phyloP scores from a whole-genome alignment of 2,329 filamentous ascomycete genomes.

The Colletotrichum lupini region DNA sequence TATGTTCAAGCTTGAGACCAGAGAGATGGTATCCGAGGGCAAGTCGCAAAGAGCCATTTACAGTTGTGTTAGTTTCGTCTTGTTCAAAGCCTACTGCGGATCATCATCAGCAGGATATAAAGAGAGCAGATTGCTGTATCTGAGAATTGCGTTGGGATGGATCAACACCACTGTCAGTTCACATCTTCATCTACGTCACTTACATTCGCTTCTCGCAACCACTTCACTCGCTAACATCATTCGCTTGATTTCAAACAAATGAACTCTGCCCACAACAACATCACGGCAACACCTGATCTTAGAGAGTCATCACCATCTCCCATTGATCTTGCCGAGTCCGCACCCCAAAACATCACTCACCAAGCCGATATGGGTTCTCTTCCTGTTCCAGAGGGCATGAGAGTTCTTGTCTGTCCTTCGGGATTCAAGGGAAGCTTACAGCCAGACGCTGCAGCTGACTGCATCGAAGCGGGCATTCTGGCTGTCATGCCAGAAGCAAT shows the following conservation, averaged over 20 bases:
- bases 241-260: conserved; percentile 3
- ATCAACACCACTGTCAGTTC: neutral
- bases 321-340: neutral
- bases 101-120: conserved; percentile 5
- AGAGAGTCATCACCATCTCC: neutral
- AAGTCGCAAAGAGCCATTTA: no score
- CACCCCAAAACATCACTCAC: neutral
- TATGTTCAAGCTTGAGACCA: no score
- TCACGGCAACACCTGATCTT: neutral
- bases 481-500: conserved; percentile 54
- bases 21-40: no score
- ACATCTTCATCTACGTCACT: neutral
- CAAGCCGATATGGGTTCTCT: conserved; percentile 15
- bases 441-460: conserved; percentile 59
- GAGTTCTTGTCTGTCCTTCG: conserved; percentile 60
- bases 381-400: conserved; percentile 40
- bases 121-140: no score
- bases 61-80: no score
- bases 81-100: no score
- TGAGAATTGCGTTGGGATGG: no score
- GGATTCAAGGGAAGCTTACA: conserved; percentile 65
- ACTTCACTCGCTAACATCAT: conserved; percentile 8
- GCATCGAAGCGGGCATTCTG: conserved; percentile 60
- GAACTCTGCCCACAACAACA: neutral
- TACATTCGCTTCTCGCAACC: conserved; percentile 6